Evolutionary conservation across 805 yeast species (phyloP), one percentile per base, ranked within the genome.

Genomic region (Metschnikowia gelsemii): DNA sequence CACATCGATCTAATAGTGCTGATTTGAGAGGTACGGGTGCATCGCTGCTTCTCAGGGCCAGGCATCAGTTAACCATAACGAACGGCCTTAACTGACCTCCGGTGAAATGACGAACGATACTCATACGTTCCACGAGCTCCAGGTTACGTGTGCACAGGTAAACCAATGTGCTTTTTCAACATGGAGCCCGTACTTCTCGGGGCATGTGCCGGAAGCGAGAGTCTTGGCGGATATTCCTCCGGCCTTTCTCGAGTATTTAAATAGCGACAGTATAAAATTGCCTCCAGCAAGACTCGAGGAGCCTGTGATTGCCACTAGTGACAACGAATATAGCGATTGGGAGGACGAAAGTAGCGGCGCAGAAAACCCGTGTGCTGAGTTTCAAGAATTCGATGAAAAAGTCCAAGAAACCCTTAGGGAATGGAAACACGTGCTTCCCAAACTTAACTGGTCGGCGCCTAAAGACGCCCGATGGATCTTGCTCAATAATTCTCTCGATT

Each of bases 391-490:
- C 16, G 95, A 90, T 55, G 52, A 65, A 0, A 52, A 68, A 31
- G 69, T 91, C 13, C 64, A 65, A 25, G 44, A 52, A 0, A 56
- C 70, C 0, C 75, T 93, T 11, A 67, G 71, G 31, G 66, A 75
- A 20, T 63, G 59, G 35, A 84, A 84, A 0, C 65, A 78, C 1
- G 87, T 89, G 2, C 74, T 87, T 1, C 98, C 98, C 1, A 93
- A 93, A 57, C 67, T 91, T 52, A 93, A 93, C 68, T 93, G 99
- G 99, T 88, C 97, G 0, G 85, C 96, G 1, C 99, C 99, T 1
- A 83, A 82, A 57, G 99, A 93, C 64, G 87, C 98, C 1, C 77
- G 82, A 0, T 93, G 98, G 99, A 91, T 93, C 16, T 65, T 85
- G 55, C 75, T 93, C 2, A 80, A 84, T 23, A 86, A 87, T 54